Evolutionary conservation across 768 basidiomycete genomes (phyloP).

Genomic region (Xanthoconium stramineum): DNA sequence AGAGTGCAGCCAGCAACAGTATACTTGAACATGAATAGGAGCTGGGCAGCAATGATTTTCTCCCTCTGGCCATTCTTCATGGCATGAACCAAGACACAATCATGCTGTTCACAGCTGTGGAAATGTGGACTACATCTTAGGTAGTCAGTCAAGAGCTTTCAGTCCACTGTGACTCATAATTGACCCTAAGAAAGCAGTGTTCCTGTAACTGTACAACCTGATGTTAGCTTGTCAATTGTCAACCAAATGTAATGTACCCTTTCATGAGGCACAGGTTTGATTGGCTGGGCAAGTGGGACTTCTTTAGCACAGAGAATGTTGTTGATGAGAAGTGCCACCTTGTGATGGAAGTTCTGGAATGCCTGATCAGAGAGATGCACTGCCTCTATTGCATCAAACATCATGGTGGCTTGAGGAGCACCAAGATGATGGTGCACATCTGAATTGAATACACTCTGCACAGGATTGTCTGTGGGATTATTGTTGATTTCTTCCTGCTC

Average conservation of each 20-base stretch:
- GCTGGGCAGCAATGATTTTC: not conserved
- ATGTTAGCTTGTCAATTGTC: not conserved
- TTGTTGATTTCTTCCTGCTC: not conserved
- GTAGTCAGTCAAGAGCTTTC: not conserved
- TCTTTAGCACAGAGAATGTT: not conserved
- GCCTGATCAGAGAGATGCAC: not conserved
- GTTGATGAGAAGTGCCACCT: not conserved
- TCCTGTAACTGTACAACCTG: not conserved
- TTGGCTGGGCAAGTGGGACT: not conserved
- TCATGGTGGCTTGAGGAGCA: not conserved
- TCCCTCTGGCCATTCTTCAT: not conserved
- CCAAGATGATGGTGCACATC: not conserved
- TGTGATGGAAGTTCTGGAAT: not conserved
- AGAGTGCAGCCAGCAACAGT: not conserved
- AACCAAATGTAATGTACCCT: not conserved
- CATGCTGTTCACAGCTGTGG: not conserved
- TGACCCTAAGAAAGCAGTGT: not conserved
- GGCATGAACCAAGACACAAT: not conserved
- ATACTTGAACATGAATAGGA: not conserved
- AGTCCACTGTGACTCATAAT: not conserved
- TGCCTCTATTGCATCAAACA: not conserved
- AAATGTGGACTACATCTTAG: not conserved
- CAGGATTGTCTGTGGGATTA: not conserved
- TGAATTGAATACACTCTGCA: not conserved
- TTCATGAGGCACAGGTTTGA: not conserved